Evolutionary conservation across 2,329 filamentous ascomycete species (phyloP).

Genomic region (Fusarium tuaranense): DNA sequence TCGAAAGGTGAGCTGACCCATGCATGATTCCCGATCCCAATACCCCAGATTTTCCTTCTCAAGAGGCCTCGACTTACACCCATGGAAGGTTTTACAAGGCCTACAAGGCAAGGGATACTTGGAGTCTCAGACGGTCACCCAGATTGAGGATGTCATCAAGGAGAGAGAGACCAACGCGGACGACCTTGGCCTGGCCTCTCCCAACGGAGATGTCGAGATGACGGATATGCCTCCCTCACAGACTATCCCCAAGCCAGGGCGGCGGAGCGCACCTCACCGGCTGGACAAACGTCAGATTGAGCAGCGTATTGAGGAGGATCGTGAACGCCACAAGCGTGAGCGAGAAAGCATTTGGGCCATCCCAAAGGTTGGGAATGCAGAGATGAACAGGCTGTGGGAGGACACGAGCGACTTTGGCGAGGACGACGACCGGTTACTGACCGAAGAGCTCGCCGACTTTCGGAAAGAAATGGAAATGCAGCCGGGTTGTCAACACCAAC

Average conservation of each 20-base stretch:
- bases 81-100: conserved; percentile 71
- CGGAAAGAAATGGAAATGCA: conserved; percentile 55
- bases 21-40: neutral
- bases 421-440: conserved; percentile 82
- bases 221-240: conserved; percentile 56
- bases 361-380: conserved; percentile 68
- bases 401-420: conserved; percentile 88
- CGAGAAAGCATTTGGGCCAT: conserved; percentile 96
- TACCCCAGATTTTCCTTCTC: neutral
- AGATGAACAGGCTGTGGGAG: conserved; percentile 86
- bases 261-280: conserved; percentile 50
- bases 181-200: conserved; percentile 65
- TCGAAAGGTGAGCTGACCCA: conserved; percentile 70
- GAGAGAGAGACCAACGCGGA: conserved; percentile 77
- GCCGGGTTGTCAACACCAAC: conserved; percentile 54
- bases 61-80: conserved; percentile 21
- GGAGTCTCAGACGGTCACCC: conserved; percentile 76
- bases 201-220: conserved; percentile 58
- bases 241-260: conserved; percentile 52
- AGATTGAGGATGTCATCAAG: conserved; percentile 86
- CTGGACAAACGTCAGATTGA: conserved; percentile 91
- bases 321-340: conserved; percentile 92
- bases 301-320: conserved; percentile 95
- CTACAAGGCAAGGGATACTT: conserved; percentile 80
- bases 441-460: conserved; percentile 75